Base-by-base conservation (phyloP, 108 stramenopile genomes). In the Craspedostauros australis region DNA sequence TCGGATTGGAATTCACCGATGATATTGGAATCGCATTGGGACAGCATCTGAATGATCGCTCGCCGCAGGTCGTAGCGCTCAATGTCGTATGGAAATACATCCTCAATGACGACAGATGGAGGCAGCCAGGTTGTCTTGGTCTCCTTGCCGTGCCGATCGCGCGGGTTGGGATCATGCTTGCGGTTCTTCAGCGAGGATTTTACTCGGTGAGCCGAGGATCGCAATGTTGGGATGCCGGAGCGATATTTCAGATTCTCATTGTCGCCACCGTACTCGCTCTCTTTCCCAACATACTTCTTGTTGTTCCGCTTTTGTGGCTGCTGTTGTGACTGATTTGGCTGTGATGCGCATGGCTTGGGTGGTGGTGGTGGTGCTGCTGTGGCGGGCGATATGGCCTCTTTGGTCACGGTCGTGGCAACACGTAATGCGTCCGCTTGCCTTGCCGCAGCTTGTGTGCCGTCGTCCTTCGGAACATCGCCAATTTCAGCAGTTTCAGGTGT, bases 181-280 rank as follows among this genome's bases (percentile, higher is more conserved):
- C 88, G 79, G 38, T 78, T 61, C 26, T 76, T 70, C n/a, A 64
- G 52, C 14, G 77, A 66, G 54, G 63, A 77, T 51, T 82, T 84
- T 16, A 91, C 89, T 28, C 89, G 80, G 62, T 91, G 89, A 18
- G 89, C 75, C 4, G 89, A 80, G 1, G 82, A 79, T 28, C 89
- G 66, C 6, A 91, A 60, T 3, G 89, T 91, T 11, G 89, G 72
- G 39, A 91, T 86, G 1, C 89, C 89, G 18, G 78, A 75, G 32
- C 52, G 70, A 52, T 91, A 91, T 24, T 73, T 67, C 22, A 68
- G 66, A 3, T 33, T 45, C 30, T 60, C 50, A 23, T 60, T 39
- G 37, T 48, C 37, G n/a, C 58, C 58, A 16, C 52, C 51, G 19
- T 68, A 68, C 49, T 68, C 66, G 23, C 54, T 25, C 28, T 30